Evolutionary conservation across 768 basidiomycete species (phyloP).

Genomic region (Naematelia aurantialba): DNA sequence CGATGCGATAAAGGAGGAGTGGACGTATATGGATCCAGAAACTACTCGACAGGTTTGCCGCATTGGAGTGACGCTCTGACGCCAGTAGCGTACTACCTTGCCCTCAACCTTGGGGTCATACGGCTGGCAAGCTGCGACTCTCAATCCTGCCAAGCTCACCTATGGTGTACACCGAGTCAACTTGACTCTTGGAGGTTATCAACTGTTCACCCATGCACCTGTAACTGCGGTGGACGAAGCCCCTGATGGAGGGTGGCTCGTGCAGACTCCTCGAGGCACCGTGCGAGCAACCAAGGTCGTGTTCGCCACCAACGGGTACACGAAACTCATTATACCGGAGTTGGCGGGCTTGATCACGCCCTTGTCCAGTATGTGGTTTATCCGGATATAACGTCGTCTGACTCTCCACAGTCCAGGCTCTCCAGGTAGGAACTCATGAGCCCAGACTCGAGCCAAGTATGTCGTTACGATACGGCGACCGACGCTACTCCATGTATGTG

Average conservation of each 20-base stretch:
- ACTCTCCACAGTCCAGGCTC: neutral
- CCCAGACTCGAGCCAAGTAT: neutral
- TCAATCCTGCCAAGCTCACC: slow-evolving; percentile 35
- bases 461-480: neutral
- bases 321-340: slow-evolving; percentile 70
- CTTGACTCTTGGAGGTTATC: slow-evolving; percentile 19
- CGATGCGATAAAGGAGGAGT: slow-evolving; percentile 12
- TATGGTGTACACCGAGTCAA: slow-evolving; percentile 22
- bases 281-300: slow-evolving; percentile 64
- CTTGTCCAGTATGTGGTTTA: neutral
- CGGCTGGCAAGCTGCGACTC: slow-evolving; percentile 30
- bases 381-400: neutral
- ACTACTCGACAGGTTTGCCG: slow-evolving; percentile 1
- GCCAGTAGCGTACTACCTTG: slow-evolving; percentile 7
- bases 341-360: slow-evolving; percentile 50
- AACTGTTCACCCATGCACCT: slow-evolving; percentile 23
- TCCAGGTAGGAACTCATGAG: neutral
- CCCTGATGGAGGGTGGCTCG: slow-evolving; percentile 52
- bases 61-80: slow-evolving; percentile 1
- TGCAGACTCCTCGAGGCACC: slow-evolving; percentile 65
- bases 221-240: slow-evolving; percentile 42
- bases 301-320: slow-evolving; percentile 84
- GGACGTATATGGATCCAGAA: slow-evolving; percentile 8
- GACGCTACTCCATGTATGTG: slow-evolving; percentile 30
- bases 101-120: slow-evolving; percentile 16